A percentile compares a stretch with the other conserved stretches of the same genome.
Evolutionary conservation across 1,284 basidiomycete species (phyloP).

Genomic region (Microbotryum scabiosae): DNA sequence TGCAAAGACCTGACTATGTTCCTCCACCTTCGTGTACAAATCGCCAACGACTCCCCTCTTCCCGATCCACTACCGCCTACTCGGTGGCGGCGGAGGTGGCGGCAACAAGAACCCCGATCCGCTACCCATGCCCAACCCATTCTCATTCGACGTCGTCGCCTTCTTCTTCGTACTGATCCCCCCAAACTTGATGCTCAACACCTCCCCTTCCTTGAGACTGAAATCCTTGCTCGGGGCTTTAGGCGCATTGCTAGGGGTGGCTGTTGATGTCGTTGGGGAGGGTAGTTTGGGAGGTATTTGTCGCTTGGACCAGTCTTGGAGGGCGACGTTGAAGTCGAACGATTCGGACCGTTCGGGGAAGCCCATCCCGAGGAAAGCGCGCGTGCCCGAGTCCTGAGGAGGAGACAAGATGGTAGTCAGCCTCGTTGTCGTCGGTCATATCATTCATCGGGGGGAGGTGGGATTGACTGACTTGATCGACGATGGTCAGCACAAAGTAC

Average conservation of each 20-base stretch:
- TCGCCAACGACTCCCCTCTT: no score
- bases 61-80: neutral
- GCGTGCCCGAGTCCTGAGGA: slow-evolving; percentile 58
- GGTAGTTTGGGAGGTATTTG: slow-evolving; percentile 38
- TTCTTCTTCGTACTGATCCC: slow-evolving; percentile 48
- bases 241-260: slow-evolving; percentile 47
- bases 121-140: neutral
- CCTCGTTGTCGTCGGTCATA: no score
- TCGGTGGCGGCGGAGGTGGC: slow-evolving; percentile 30
- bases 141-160: slow-evolving; percentile 1
- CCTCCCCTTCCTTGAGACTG: slow-evolving; percentile 90
- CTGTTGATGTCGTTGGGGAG: slow-evolving; percentile 37
- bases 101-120: slow-evolving; percentile 27
- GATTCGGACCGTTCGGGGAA: slow-evolving; percentile 84
- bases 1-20: no score
- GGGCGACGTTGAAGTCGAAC: slow-evolving; percentile 90
- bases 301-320: slow-evolving; percentile 54
- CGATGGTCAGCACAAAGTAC: slow-evolving; percentile 47
- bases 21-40: no score
- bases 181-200: slow-evolving; percentile 83
- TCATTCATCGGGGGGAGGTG: no score
- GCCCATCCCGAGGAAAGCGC: slow-evolving; percentile 85
- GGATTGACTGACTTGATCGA: slow-evolving; percentile 12
- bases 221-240: slow-evolving; percentile 71
- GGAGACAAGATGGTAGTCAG: no score